Percentiles rank a stretch among this genome's conserved stretches.
Conservation (phyloP, 257 asterid genomes). For the Capsicum rhomboideum region DNA sequence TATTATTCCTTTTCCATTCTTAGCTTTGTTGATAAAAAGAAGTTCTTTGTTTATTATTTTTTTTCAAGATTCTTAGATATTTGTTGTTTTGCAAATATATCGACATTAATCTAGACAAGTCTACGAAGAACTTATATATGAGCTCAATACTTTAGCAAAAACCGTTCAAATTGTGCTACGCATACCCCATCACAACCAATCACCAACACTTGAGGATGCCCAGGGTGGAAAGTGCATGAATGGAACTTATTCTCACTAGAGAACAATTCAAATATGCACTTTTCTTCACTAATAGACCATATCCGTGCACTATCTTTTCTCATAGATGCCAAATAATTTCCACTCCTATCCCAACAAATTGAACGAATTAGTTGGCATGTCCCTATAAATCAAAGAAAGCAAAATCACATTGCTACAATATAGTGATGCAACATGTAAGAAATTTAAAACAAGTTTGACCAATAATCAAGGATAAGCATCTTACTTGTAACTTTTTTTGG, state of each 20-base stretch:
- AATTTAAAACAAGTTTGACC: neutral
- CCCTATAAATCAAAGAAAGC: neutral
- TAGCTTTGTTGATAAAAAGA: no score
- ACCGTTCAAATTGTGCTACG: no score
- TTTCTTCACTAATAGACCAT: neutral
- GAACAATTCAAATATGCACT: neutral
- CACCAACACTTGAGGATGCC: neutral
- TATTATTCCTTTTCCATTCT: no score
- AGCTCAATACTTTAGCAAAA: no score
- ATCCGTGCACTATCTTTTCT: neutral
- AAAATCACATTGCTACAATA: neutral
- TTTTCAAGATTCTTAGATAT: no score
- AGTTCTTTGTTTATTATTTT: no score
- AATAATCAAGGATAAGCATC: neutral
- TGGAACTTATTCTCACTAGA: neutral
- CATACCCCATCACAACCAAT: neutral
- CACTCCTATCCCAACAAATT: neutral
- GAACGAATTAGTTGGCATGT: neutral
- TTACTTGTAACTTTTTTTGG: neutral
- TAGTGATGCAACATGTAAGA: neutral
- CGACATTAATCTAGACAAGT: no score
- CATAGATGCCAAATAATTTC: neutral
- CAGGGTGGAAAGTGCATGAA: neutral
- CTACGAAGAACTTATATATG: no score
- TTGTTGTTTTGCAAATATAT: no score